Percentiles rank a stretch among this genome's conserved stretches.
Evolutionary conservation across 805 yeast genomes (phyloP).

Genomic region (Myxozyma mucilagina): DNA sequence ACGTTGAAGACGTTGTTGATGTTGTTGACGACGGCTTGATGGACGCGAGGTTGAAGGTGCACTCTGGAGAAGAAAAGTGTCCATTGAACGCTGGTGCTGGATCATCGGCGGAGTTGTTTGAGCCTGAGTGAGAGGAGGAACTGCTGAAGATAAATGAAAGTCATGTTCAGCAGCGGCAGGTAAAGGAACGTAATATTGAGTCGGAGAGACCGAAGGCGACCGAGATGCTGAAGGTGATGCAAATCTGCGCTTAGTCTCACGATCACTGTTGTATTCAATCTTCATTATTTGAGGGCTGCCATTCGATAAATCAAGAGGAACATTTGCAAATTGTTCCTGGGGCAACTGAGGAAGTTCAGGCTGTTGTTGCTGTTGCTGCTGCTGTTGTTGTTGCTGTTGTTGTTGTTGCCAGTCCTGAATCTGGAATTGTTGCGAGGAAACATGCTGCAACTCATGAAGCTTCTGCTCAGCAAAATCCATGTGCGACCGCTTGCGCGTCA

Average conservation of each 20-base stretch:
- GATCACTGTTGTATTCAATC: constrained; percentile 2
- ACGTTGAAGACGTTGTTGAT: constrained; percentile 14
- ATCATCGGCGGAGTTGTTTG: constrained; percentile 5
- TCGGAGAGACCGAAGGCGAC: constrained; percentile 4
- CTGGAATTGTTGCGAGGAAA: constrained; percentile 6
- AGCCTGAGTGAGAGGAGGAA: background rate
- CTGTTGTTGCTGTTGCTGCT: constrained; percentile 9
- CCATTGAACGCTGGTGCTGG: constrained; percentile 8
- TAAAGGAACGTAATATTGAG: constrained; percentile 4
- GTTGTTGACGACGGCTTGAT: constrained; percentile 2
- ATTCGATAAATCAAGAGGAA: background rate
- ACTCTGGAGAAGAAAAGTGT: constrained; percentile 2
- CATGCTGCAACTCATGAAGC: background rate
- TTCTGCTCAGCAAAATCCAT: constrained; percentile 2
- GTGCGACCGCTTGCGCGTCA: constrained; percentile 17
- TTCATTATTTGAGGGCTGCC: background rate
- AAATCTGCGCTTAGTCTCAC: constrained; percentile 7
- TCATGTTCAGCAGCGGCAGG: background rate
- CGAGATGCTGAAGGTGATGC: constrained; percentile 1
- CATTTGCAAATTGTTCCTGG: constrained; percentile 1
- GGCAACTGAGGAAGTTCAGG: background rate
- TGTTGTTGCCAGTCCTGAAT: constrained; percentile 3
- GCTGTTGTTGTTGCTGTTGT: constrained; percentile 4
- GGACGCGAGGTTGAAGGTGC: background rate
- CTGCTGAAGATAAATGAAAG: background rate